phyloP scores from a whole-genome alignment of 495 filamentous ascomycete species.

The Tuber indicum region DNA sequence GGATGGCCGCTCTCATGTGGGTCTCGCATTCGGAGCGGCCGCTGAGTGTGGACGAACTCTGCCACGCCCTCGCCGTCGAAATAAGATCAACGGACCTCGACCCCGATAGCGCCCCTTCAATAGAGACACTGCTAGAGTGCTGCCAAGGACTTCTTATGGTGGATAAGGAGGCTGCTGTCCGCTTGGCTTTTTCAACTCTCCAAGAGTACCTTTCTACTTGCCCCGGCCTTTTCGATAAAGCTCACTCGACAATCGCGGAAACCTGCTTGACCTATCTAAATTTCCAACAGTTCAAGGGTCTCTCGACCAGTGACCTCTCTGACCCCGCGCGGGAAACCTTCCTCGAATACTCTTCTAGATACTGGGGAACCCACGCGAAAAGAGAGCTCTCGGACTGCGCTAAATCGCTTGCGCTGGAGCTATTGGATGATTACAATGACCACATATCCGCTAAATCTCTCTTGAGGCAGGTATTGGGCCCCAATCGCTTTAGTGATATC shows the following conservation, averaged over 20 bases:
- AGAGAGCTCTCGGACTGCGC: background rate
- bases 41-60: background rate
- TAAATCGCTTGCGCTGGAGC: background rate
- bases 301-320: background rate
- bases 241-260: background rate
- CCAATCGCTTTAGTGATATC: background rate
- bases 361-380: background rate
- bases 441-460: background rate
- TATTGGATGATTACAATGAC: background rate
- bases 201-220: background rate
- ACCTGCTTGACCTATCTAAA: background rate
- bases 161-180: background rate
- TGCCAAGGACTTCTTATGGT: background rate
- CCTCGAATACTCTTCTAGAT: background rate
- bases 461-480: background rate
- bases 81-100: background rate
- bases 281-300: background rate
- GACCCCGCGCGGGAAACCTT: background rate
- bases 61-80: background rate
- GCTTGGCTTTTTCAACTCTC: background rate
- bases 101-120: background rate
- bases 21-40: background rate
- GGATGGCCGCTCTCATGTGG: background rate
- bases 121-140: background rate
- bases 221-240: background rate